Conservation (phyloP, 108 stramenopile genomes). For the Skeletonema grethae region DNA sequence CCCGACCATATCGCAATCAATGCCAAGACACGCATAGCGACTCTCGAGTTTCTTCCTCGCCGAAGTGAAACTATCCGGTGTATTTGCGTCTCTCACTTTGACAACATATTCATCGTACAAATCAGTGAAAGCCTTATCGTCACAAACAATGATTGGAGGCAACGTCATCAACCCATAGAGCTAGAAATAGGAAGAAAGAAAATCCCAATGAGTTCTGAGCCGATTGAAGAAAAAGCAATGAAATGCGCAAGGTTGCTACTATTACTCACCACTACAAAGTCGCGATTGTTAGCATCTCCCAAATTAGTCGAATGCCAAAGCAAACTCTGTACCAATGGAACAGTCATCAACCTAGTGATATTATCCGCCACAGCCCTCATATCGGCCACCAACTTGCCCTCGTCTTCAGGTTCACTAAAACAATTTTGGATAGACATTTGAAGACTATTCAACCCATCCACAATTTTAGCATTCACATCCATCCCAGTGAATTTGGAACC, state of each 20-base stretch:
- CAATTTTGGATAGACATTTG: constrained; percentile 28
- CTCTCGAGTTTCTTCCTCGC: constrained; percentile 16
- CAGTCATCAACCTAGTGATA: constrained; percentile 56
- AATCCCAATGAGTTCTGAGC: neutral
- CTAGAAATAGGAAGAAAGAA: neutral
- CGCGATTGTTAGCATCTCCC: neutral
- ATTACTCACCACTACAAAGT: constrained; percentile 12
- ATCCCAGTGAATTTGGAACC: constrained; percentile 55
- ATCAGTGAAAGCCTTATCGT: constrained; percentile 13
- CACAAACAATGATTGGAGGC: constrained; percentile 28
- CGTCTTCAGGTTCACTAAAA: constrained; percentile 20
- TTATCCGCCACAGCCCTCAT: constrained; percentile 40
- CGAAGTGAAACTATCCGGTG: neutral
- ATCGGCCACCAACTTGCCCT: constrained; percentile 38
- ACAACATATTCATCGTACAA: constrained; percentile 28
- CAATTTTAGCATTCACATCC: constrained; percentile 57
- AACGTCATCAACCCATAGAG: constrained; percentile 27
- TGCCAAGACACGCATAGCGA: constrained; percentile 31
- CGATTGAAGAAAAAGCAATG: neutral
- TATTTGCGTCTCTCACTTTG: constrained; percentile 13
- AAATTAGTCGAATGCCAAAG: constrained; percentile 49
- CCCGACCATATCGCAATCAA: constrained; percentile 33
- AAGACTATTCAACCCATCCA: constrained; percentile 44
- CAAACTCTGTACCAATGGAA: constrained; percentile 77
- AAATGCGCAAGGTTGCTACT: neutral